Conservation (phyloP, 495 filamentous ascomycete species). For the Aspergillus leporis region DNA sequence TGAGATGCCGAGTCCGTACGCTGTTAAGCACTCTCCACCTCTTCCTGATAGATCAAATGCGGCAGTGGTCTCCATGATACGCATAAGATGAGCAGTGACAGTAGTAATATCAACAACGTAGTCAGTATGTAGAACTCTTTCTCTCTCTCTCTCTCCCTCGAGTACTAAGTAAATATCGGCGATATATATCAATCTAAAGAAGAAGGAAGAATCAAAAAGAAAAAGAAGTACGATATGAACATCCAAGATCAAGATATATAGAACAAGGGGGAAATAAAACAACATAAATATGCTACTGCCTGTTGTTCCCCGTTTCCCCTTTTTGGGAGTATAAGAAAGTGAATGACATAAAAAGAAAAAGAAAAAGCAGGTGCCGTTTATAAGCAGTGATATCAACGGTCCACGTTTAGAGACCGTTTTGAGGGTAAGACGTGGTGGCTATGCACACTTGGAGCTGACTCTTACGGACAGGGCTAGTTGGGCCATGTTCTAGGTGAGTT, state of each 20-base stretch:
- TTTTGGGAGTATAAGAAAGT: neutral
- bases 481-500: neutral
- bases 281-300: neutral
- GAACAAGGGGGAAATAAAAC: neutral
- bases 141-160: too few species aligned
- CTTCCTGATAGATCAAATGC: neutral
- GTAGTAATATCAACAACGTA: neutral
- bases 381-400: conserved; percentile 1
- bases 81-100: neutral
- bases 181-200: too few species aligned
- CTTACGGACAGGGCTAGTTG: neutral
- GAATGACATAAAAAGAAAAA: neutral
- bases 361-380: neutral
- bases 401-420: neutral
- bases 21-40: neutral
- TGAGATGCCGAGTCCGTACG: neutral
- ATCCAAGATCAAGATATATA: neutral
- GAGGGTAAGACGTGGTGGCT: conserved; percentile 28
- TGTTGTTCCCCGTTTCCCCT: neutral
- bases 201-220: neutral
- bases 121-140: too few species aligned
- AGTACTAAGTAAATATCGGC: too few species aligned
- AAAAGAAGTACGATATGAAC: too few species aligned
- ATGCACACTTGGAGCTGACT: conserved; percentile 21
- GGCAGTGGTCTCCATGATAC: neutral